Conservation (phyloP, 805 yeast genomes). For the Brettanomyces sp. region DNA sequence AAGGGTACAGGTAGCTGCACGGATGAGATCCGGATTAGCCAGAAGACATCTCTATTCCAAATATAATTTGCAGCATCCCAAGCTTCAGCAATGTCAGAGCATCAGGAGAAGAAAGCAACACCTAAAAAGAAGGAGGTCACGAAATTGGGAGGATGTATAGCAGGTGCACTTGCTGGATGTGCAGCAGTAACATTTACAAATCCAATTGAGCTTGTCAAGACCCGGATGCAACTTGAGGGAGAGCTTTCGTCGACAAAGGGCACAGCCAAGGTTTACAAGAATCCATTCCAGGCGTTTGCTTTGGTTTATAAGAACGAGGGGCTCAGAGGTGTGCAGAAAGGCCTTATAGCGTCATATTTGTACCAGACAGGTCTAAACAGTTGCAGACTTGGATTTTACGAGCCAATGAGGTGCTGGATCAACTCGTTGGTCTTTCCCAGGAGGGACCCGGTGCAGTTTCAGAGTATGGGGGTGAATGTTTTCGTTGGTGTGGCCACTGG, state of each 20-base stretch:
- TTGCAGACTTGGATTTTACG: conserved; percentile 89
- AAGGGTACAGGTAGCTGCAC: too few relatives aligned
- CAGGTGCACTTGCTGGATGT: conserved; percentile 94
- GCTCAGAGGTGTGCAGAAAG: conserved; percentile 78
- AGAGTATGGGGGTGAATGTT: conserved; percentile 53
- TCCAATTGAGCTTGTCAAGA: conserved; percentile 91
- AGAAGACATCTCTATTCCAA: too few relatives aligned
- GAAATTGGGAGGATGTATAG: conserved; percentile 71
- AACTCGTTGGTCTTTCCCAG: conserved; percentile 49
- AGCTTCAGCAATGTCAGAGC: conserved; percentile 16
- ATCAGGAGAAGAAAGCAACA: conserved; percentile 8
- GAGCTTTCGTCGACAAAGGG: conserved; percentile 56
- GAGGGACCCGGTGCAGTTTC: conserved; percentile 38
- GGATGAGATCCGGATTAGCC: too few relatives aligned
- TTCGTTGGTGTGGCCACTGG: conserved; percentile 79
- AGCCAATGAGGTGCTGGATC: conserved; percentile 61
- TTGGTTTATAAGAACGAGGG: conserved; percentile 78
- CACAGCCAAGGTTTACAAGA: conserved; percentile 49
- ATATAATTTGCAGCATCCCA: not conserved
- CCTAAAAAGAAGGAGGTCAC: conserved; percentile 49
- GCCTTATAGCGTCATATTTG: conserved; percentile 77
- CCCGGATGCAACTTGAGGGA: conserved; percentile 95
- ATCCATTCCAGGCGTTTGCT: conserved; percentile 76
- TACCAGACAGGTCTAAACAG: conserved; percentile 92
- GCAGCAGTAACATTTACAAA: conserved; percentile 96